These are phyloP conservation scores for Lathyrus aphaca DNA, from an alignment of 306 rosid species.

Conservation along the genomic window DNA sequence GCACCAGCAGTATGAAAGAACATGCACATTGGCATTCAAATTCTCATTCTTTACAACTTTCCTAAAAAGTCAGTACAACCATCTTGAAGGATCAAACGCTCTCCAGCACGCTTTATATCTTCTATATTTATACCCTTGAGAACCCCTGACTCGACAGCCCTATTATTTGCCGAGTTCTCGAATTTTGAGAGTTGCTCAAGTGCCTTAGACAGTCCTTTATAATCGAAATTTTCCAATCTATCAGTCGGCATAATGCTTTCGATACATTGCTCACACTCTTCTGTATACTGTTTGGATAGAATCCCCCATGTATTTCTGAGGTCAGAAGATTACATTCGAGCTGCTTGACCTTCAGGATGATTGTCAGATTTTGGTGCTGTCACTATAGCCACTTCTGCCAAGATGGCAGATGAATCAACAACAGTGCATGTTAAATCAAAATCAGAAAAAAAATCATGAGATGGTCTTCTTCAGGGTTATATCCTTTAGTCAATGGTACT, in stretches of 20 bases:
- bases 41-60: constrained; percentile 61
- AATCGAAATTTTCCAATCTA: constrained; percentile 57
- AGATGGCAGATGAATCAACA: constrained; percentile 95
- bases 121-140: constrained; percentile 89
- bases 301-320: constrained; percentile 79
- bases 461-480: constrained; percentile 63
- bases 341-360: constrained; percentile 65
- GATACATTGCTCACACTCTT: constrained; percentile 90
- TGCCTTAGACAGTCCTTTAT: constrained; percentile 61
- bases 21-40: constrained; percentile 71
- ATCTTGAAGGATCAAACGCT: constrained; percentile 81
- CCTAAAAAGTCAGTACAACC: constrained; percentile 82
- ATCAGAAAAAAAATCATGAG: constrained; percentile 84
- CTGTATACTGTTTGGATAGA: constrained; percentile 83
- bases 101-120: constrained; percentile 93
- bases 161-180: constrained; percentile 81
- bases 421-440: constrained; percentile 95
- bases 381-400: constrained; percentile 93
- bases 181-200: constrained; percentile 83
- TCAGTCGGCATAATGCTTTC: constrained; percentile 67
- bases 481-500: constrained; percentile 77
- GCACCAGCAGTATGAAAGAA: constrained; percentile 99
- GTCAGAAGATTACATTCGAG: constrained; percentile 76
- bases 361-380: constrained; percentile 82
- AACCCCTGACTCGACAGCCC: constrained; percentile 85